phyloP scores from a whole-genome alignment of 495 filamentous ascomycete genomes.

The Tuber melanosporum region DNA sequence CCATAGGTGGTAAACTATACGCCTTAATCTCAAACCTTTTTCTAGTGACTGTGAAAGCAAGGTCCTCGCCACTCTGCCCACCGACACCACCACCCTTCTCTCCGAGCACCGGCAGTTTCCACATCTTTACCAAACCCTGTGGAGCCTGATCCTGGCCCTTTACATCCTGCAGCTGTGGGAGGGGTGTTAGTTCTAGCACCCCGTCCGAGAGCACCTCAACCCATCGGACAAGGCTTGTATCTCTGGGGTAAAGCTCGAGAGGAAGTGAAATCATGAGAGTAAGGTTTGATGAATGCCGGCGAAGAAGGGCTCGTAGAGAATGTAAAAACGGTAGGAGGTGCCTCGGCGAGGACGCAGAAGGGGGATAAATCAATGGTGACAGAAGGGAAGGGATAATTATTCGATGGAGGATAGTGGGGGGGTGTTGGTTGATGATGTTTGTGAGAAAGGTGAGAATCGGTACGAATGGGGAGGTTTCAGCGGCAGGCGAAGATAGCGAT shows the following conservation, averaged over 20 bases:
- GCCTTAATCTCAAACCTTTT: constrained; percentile 78
- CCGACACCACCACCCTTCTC: constrained; percentile 79
- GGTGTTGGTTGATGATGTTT: constrained; percentile 52
- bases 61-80: constrained; percentile 63
- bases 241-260: constrained; percentile 71
- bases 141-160: constrained; percentile 58
- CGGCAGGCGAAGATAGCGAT: not conserved
- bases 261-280: constrained; percentile 74
- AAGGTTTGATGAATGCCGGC: constrained; percentile 57
- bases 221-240: constrained; percentile 74
- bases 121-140: constrained; percentile 77
- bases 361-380: constrained; percentile 72
- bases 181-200: constrained; percentile 79
- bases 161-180: constrained; percentile 48
- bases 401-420: constrained; percentile 64
- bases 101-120: constrained; percentile 73
- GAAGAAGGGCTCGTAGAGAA: constrained; percentile 65
- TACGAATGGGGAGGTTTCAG: constrained; percentile 28
- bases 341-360: constrained; percentile 58
- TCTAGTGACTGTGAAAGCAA: constrained; percentile 81
- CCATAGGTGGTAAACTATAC: constrained; percentile 84
- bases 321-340: constrained; percentile 80
- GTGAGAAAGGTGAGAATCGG: constrained; percentile 58
- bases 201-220: constrained; percentile 79
- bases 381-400: constrained; percentile 76